Evolutionary conservation across 2,329 filamentous ascomycete genomes (phyloP).

Genomic region (Epichloe aotearoae): DNA sequence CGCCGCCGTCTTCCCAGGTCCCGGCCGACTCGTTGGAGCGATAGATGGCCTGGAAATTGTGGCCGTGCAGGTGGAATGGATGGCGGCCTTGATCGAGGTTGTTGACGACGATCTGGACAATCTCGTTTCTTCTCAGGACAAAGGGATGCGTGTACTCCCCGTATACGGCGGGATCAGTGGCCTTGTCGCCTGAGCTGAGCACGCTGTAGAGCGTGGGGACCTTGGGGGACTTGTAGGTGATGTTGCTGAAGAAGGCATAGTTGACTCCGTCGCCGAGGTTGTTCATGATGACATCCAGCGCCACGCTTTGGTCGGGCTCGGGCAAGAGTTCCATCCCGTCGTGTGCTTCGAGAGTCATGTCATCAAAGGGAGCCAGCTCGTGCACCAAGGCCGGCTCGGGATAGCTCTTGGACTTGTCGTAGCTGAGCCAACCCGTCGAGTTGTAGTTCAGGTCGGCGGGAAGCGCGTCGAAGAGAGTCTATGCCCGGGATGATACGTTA

Average conservation of each 20-base stretch:
- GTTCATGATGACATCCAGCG: conserved; percentile 49
- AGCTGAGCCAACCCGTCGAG: conserved; percentile 51
- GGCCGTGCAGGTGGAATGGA: conserved; percentile 69
- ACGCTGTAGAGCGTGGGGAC: conserved; percentile 72
- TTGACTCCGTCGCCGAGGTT: conserved; percentile 48
- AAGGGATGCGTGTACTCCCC: conserved; percentile 53
- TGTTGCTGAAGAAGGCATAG: conserved; percentile 59
- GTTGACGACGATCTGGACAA: conserved; percentile 68
- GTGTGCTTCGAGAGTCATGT: conserved; percentile 55
- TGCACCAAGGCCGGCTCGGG: conserved; percentile 42
- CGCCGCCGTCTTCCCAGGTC: conserved; percentile 34
- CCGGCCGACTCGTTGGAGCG: conserved; percentile 46
- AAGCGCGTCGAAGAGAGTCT: conserved; percentile 54
- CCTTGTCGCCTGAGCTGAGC: conserved; percentile 46
- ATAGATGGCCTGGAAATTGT: conserved; percentile 56
- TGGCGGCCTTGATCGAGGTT: conserved; percentile 60
- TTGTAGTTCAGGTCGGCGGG: conserved; percentile 57
- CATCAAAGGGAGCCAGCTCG: conserved; percentile 57
- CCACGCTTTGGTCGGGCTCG: conserved; percentile 49
- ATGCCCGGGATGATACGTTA: neutral
- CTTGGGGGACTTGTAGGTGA: conserved; percentile 61
- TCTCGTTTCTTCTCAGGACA: conserved; percentile 51
- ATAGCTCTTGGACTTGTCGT: conserved; percentile 32
- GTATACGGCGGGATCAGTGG: conserved; percentile 48
- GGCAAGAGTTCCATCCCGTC: conserved; percentile 49